Evolutionary conservation across 2,329 filamentous ascomycete species (phyloP).

Genomic region (Aspergillus sp.): DNA sequence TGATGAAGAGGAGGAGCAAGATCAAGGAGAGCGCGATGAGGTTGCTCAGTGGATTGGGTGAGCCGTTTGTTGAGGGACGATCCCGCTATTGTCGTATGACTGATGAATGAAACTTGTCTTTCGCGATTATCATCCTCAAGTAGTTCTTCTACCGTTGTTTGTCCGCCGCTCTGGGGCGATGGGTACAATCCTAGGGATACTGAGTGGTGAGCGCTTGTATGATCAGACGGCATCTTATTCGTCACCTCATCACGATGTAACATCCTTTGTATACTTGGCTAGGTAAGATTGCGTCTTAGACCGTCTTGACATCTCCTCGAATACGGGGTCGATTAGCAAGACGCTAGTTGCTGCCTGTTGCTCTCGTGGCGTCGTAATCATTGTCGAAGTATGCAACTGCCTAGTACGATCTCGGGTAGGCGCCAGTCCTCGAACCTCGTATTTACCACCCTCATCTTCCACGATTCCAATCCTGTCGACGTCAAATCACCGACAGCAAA

Average conservation of each 20-base stretch:
- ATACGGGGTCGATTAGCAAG: neutral
- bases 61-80: neutral
- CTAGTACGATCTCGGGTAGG: neutral
- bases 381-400: neutral
- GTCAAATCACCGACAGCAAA: neutral
- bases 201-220: too few species aligned
- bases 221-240: too few species aligned
- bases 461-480: too few species aligned
- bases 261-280: neutral
- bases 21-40: conserved; percentile 19
- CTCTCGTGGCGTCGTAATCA: neutral
- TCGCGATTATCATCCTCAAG: neutral
- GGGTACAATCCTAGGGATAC: too few species aligned
- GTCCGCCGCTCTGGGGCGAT: too few species aligned
- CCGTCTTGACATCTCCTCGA: neutral
- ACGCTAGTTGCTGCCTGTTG: neutral
- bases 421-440: neutral
- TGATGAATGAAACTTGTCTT: neutral
- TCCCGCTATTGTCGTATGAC: neutral
- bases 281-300: too few species aligned
- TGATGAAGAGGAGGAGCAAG: neutral
- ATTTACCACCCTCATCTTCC: neutral
- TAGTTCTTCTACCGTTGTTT: neutral
- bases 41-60: conserved; percentile 14
- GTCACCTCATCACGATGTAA: too few species aligned